phyloP scores from a whole-genome alignment of 2,329 filamentous ascomycete genomes.

The Penicillium sp. region DNA sequence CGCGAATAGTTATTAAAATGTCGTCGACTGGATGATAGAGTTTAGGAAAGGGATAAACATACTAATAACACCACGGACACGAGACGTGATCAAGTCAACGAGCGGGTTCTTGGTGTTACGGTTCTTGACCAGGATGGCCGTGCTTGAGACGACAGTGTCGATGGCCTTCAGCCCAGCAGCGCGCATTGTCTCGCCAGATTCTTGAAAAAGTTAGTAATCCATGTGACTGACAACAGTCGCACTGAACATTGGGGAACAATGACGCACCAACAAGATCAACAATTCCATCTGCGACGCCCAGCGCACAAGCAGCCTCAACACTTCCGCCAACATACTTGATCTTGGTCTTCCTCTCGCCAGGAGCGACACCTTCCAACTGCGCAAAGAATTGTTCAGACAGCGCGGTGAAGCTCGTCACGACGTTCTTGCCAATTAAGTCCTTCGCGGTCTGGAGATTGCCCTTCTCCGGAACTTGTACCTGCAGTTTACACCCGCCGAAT shows the following conservation, averaged over 20 bases:
- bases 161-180: conserved; percentile 93
- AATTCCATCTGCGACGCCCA: conserved; percentile 95
- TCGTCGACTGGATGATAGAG: not conserved
- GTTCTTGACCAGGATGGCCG: conserved; percentile 90
- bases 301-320: conserved; percentile 93
- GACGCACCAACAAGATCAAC: conserved; percentile 91
- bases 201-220: conserved; percentile 50
- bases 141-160: conserved; percentile 87
- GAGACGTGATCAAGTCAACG: conserved; percentile 80
- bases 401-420: conserved; percentile 93
- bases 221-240: not conserved
- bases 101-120: conserved; percentile 80
- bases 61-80: conserved; percentile 92
- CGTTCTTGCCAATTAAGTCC: conserved; percentile 87
- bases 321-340: conserved; percentile 95
- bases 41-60: conserved; percentile 32
- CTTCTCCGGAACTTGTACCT: conserved; percentile 95
- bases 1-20: not conserved
- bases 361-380: conserved; percentile 64
- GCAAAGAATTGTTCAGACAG: conserved; percentile 84
- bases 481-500: conserved; percentile 89
- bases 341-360: conserved; percentile 69
- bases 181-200: conserved; percentile 98
- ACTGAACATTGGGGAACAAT: not conserved
- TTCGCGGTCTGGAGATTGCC: conserved; percentile 71